Evolutionary conservation across 306 rosid species (phyloP).

Genomic region (Citrullus amarus): DNA sequence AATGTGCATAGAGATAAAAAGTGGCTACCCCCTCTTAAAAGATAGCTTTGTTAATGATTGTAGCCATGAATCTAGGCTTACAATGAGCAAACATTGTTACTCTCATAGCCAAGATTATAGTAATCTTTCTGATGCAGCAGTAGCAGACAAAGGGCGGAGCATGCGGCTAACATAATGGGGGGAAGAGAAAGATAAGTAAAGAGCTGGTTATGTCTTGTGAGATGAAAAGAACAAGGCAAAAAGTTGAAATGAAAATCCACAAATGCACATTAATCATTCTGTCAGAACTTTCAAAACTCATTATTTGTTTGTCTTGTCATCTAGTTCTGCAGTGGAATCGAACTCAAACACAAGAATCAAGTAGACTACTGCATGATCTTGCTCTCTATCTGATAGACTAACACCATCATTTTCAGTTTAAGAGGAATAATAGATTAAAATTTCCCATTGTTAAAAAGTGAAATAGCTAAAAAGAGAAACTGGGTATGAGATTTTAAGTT

Average conservation of each 20-base stretch:
- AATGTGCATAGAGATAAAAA: not conserved
- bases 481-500: not conserved
- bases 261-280: not conserved
- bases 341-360: not conserved
- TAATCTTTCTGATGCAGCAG: not conserved
- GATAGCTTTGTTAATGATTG: not conserved
- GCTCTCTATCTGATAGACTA: not conserved
- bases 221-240: not conserved
- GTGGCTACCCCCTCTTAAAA: not conserved
- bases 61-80: constrained; percentile 11
- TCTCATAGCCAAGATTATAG: not conserved
- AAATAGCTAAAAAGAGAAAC: not conserved
- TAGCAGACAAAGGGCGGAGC: not conserved
- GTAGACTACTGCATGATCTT: not conserved
- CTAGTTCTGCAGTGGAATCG: not conserved
- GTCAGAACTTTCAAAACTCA: not conserved
- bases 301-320: not conserved
- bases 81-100: not conserved
- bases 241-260: not conserved
- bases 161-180: not conserved
- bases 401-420: not conserved
- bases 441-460: not conserved
- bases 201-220: not conserved
- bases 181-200: not conserved
- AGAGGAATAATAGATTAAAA: not conserved